A percentile compares a stretch with the other conserved stretches of the same genome.
These are phyloP conservation scores for Lomentospora prolificans DNA, from an alignment of 2,329 filamentous ascomycete genomes.

Conservation along the genomic window DNA sequence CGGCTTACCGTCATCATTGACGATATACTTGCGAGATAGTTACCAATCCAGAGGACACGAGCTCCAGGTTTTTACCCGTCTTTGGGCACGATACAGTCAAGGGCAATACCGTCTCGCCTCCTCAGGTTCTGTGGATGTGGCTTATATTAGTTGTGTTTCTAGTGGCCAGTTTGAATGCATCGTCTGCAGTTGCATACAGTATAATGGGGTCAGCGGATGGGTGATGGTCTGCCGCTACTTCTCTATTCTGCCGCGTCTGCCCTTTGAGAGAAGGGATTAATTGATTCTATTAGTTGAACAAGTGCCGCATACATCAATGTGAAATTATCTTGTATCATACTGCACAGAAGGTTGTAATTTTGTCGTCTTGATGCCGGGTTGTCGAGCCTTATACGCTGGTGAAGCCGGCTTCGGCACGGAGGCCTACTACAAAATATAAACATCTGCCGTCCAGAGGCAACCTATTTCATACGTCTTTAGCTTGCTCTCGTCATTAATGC, in stretches of 20 bases:
- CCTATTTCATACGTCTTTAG: no score
- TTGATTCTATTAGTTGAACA: not conserved
- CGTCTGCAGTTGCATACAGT: not conserved
- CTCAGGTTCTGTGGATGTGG: not conserved
- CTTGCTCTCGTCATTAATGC: no score
- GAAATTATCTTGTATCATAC: not conserved
- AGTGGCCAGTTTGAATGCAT: not conserved
- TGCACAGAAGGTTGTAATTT: not conserved
- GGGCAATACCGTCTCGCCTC: not conserved
- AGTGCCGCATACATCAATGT: not conserved
- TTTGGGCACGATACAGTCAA: not conserved
- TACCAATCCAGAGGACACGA: not conserved
- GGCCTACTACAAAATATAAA: not conserved
- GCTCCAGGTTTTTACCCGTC: not conserved
- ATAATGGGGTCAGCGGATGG: not conserved
- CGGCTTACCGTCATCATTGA: not conserved
- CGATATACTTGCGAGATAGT: not conserved
- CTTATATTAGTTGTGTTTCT: constrained; percentile 1
- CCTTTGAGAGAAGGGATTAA: not conserved
- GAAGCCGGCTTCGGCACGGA: not conserved
- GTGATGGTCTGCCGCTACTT: not conserved
- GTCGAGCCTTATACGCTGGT: not conserved
- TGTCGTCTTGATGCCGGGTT: not conserved
- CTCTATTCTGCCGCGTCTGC: not conserved
- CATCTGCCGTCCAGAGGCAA: not conserved